A percentile compares a stretch with the other conserved stretches of the same genome.
These are phyloP conservation scores for Tanozyma kutaoensis DNA, from an alignment of 805 yeast species.

Conservation along the genomic window DNA sequence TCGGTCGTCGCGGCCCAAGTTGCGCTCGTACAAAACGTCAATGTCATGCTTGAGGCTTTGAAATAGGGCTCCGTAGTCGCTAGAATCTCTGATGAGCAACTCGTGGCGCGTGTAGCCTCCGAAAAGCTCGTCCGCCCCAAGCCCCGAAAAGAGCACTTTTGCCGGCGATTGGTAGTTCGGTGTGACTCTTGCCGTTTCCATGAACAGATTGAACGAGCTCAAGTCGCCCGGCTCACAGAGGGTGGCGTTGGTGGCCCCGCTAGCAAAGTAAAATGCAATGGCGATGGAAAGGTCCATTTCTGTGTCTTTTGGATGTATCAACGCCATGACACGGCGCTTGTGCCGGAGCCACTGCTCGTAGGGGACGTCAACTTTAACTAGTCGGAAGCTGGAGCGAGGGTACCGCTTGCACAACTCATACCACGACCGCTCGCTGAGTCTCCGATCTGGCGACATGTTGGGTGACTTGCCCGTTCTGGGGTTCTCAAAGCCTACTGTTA, in stretches of 20 bases:
- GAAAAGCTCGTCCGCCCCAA: constrained; percentile 94
- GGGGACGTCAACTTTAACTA: constrained; percentile 63
- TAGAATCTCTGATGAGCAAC: constrained; percentile 21
- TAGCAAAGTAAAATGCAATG: constrained; percentile 87
- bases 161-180: constrained; percentile 35
- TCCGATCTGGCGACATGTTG: constrained; percentile 73
- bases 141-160: constrained; percentile 73
- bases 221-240: background rate
- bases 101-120: constrained; percentile 92
- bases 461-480: constrained; percentile 57
- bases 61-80: constrained; percentile 26
- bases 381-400: constrained; percentile 23
- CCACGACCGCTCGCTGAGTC: constrained; percentile 57
- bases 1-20: constrained; percentile 85
- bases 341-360: constrained; percentile 49
- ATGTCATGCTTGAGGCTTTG: constrained; percentile 61
- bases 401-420: constrained; percentile 30
- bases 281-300: constrained; percentile 97
- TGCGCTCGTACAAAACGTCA: constrained; percentile 59
- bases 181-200: no score
- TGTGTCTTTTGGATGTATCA: constrained; percentile 76
- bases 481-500: constrained; percentile 89
- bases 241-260: constrained; percentile 24
- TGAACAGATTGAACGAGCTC: no score
- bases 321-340: constrained; percentile 36